These are phyloP conservation scores for Rhodotorula taiwanensis DNA, from an alignment of 768 basidiomycete species.

Conservation along the genomic window DNA sequence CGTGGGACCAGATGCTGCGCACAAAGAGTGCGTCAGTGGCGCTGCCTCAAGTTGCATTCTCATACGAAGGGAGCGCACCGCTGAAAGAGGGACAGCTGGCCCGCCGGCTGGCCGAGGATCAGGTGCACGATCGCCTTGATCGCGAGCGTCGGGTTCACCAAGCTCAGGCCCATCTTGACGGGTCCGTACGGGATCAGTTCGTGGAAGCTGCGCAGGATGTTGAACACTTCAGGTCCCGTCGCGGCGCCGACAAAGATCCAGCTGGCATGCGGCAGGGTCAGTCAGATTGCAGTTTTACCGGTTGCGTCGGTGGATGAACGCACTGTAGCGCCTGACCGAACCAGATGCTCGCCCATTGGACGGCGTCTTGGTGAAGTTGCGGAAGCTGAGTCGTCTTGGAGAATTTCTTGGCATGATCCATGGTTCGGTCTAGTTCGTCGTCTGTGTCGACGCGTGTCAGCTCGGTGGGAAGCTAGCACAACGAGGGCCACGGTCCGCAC, in stretches of 20 bases:
- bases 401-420: constrained; percentile 8
- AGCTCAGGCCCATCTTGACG: constrained; percentile 25
- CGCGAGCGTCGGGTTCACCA: constrained; percentile 36
- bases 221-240: constrained; percentile 21
- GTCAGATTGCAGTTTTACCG: too few relatives aligned
- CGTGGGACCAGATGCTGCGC: constrained; percentile 25
- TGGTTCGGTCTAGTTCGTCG: constrained; percentile 32
- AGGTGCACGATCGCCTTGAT: constrained; percentile 30
- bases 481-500: not conserved
- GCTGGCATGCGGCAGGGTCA: too few relatives aligned
- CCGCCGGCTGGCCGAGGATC: constrained; percentile 30
- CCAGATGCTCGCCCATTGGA: constrained; percentile 34
- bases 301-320: too few relatives aligned
- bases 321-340: constrained; percentile 32
- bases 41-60: too few relatives aligned
- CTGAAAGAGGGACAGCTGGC: constrained; percentile 29
- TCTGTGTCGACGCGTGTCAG: not conserved
- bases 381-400: constrained; percentile 13
- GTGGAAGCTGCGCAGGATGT: constrained; percentile 34
- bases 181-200: constrained; percentile 28
- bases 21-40: not conserved
- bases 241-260: constrained; percentile 28
- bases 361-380: constrained; percentile 18
- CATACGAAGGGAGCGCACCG: constrained; percentile 5
- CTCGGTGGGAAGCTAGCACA: too few relatives aligned